These are phyloP conservation scores for Botrytis squamosa DNA, from an alignment of 2,329 filamentous ascomycete genomes.

Conservation along the genomic window DNA sequence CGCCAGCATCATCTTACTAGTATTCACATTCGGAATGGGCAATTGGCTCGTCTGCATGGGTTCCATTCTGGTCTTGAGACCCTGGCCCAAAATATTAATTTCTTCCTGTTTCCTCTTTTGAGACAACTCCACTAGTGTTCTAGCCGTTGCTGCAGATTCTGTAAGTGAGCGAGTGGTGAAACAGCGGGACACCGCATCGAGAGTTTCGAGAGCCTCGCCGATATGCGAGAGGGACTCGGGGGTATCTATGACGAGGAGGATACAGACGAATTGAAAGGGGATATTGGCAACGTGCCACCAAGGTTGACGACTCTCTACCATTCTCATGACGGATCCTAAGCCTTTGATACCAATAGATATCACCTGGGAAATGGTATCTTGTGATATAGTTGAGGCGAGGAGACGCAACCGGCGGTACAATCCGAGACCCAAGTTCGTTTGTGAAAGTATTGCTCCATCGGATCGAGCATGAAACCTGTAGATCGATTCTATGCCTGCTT, in stretches of 20 bases:
- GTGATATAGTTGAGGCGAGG: constrained; percentile 7
- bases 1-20: not conserved
- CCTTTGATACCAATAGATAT: constrained; percentile 12
- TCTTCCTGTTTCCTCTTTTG: constrained; percentile 26
- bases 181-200: constrained; percentile 25
- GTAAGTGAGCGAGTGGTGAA: constrained; percentile 27
- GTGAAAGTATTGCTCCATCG: constrained; percentile 14
- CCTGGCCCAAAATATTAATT: constrained; percentile 10
- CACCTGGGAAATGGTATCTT: constrained; percentile 6
- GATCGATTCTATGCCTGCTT: constrained; percentile 6
- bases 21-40: too few relatives aligned
- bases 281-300: constrained; percentile 33
- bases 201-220: constrained; percentile 27
- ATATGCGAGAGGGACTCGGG: constrained; percentile 28
- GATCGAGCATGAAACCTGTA: constrained; percentile 1
- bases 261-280: constrained; percentile 30
- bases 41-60: not conserved
- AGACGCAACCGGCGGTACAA: constrained; percentile 17
- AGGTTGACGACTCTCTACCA: constrained; percentile 23
- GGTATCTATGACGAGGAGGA: constrained; percentile 29
- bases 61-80: not conserved
- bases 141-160: constrained; percentile 29
- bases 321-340: constrained; percentile 25
- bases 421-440: constrained; percentile 13
- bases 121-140: constrained; percentile 28